Conservation (phyloP, 257 asterid species). For the Eustoma russellianum region DNA sequence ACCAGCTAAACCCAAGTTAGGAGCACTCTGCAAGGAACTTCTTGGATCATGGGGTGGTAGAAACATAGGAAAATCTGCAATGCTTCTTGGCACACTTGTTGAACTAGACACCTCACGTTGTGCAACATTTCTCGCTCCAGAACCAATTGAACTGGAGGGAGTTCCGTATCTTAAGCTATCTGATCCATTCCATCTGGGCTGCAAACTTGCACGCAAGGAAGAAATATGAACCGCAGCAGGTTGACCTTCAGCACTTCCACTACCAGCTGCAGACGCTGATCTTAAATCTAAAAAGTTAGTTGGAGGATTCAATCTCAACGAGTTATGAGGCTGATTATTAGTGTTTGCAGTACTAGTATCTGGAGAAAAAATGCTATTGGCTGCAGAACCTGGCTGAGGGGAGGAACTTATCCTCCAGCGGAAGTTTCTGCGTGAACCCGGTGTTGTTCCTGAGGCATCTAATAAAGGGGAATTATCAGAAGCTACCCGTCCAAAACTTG, state of each 20-base stretch:
- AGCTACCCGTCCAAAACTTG: conserved; percentile 37
- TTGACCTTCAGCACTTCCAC: conserved; percentile 21
- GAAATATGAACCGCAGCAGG: conserved; percentile 25
- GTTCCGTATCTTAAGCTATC: conserved; percentile 41
- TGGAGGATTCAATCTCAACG: conserved; percentile 34
- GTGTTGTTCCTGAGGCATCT: conserved; percentile 28
- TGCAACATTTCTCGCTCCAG: conserved; percentile 20
- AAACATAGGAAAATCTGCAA: conserved; percentile 69
- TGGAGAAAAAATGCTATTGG: conserved; percentile 18
- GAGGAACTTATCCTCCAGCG: conserved; percentile 55
- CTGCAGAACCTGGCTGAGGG: conserved; percentile 37
- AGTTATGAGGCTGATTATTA: conserved; percentile 22
- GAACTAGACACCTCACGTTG: conserved; percentile 30
- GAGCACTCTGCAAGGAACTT: conserved; percentile 39
- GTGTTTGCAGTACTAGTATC: conserved; percentile 27
- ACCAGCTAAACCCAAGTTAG: conserved; percentile 40
- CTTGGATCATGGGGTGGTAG: conserved; percentile 42
- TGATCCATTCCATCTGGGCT: conserved; percentile 50
- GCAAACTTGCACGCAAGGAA: conserved; percentile 30
- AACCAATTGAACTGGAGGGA: conserved; percentile 20
- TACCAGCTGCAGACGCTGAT: conserved; percentile 33
- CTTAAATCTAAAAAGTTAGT: conserved; percentile 24
- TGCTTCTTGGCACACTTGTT: conserved; percentile 47
- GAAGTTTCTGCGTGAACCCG: conserved; percentile 46
- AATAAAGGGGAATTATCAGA: conserved; percentile 29